A percentile compares a stretch with the other conserved stretches of the same genome.
phyloP scores from a whole-genome alignment of 2,329 filamentous ascomycete genomes.

The Aspergillus flavus region DNA sequence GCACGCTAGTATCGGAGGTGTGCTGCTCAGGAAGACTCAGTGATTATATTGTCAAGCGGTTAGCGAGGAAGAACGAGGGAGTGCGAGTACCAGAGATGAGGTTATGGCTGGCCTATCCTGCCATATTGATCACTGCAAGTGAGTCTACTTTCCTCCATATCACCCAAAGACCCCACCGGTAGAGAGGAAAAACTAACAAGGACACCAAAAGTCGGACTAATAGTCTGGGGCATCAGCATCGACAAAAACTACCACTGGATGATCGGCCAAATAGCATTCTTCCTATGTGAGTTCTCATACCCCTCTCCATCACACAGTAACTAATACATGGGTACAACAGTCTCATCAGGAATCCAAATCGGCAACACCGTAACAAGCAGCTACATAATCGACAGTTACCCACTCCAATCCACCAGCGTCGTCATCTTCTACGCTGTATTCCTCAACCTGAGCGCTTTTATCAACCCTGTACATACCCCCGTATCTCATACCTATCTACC shows the following conservation, averaged over 20 bases:
- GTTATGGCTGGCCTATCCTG: conserved; percentile 59
- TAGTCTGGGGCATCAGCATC: conserved; percentile 59
- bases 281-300: conserved; percentile 49
- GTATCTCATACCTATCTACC: neutral
- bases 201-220: conserved; percentile 44
- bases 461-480: conserved; percentile 40
- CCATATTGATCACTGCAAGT: conserved; percentile 50
- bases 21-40: conserved; percentile 57
- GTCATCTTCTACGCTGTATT: conserved; percentile 59
- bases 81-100: conserved; percentile 57
- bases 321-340: conserved; percentile 27
- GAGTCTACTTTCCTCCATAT: conserved; percentile 8
- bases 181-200: neutral
- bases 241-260: conserved; percentile 60
- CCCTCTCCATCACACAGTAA: neutral
- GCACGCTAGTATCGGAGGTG: conserved; percentile 55
- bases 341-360: conserved; percentile 59
- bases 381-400: conserved; percentile 61
- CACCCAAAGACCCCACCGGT: neutral
- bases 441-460: conserved; percentile 55
- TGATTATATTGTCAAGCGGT: conserved; percentile 52
- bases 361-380: conserved; percentile 57
- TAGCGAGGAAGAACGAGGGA: conserved; percentile 49
- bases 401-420: conserved; percentile 56
- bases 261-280: conserved; percentile 59